These are phyloP conservation scores for Eurotiales sp. DNA, from an alignment of 2,329 filamentous ascomycete genomes.

Conservation along the genomic window DNA sequence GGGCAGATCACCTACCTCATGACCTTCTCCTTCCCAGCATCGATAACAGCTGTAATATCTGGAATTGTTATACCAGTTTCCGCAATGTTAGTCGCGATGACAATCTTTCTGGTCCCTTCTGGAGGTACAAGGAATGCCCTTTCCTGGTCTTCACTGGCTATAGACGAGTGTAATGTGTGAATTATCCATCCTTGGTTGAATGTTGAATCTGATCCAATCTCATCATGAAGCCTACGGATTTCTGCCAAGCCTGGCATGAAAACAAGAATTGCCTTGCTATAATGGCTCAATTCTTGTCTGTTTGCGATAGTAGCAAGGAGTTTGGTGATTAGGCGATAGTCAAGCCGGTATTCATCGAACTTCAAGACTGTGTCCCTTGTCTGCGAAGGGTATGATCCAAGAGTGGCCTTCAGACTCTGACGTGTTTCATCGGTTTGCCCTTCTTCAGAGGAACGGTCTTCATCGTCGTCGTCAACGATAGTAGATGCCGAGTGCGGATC, in stretches of 20 bases:
- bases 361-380: constrained; percentile 71
- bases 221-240: constrained; percentile 82
- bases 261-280: constrained; percentile 87
- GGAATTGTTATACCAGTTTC: constrained; percentile 98
- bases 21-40: constrained; percentile 94
- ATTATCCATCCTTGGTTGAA: constrained; percentile 79
- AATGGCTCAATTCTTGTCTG: constrained; percentile 62
- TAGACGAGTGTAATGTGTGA: constrained; percentile 87
- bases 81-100: constrained; percentile 95
- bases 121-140: constrained; percentile 85
- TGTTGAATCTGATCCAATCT: constrained; percentile 69
- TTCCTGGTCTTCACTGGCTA: constrained; percentile 95
- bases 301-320: constrained; percentile 73
- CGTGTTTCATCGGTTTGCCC: constrained; percentile 48
- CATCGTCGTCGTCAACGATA: constrained; percentile 42
- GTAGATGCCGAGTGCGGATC: constrained; percentile 49
- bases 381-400: constrained; percentile 69
- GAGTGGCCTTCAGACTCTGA: constrained; percentile 59
- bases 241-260: constrained; percentile 95
- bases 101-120: constrained; percentile 79
- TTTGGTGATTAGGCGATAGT: constrained; percentile 79
- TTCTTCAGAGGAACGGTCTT: constrained; percentile 43
- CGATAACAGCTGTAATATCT: constrained; percentile 93
- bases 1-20: constrained; percentile 55
- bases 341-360: constrained; percentile 87